These are phyloP conservation scores for Clavulina sp. DNA, from an alignment of 768 basidiomycete species.

Conservation along the genomic window DNA sequence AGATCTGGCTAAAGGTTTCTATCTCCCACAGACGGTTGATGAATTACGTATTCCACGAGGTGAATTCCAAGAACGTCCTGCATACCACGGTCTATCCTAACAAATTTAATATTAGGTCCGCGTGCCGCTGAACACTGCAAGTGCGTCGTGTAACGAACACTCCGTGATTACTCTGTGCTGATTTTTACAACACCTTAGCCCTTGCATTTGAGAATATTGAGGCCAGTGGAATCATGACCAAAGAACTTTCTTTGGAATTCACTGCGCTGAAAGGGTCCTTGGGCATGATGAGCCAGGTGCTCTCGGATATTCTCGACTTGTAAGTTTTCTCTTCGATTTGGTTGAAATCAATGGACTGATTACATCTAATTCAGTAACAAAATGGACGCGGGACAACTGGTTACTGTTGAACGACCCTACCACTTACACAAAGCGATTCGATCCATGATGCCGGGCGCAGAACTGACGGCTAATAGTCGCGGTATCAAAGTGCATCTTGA, in stretches of 20 bases:
- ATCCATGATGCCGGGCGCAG: conserved; percentile 22
- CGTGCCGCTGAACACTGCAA: conserved; percentile 34
- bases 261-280: conserved; percentile 66
- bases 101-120: conserved; percentile 19
- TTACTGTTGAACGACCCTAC: conserved; percentile 25
- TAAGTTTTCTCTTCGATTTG: conserved; percentile 19
- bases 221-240: conserved; percentile 51
- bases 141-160: conserved; percentile 8
- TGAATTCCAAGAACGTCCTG: not conserved
- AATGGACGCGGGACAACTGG: conserved; percentile 64
- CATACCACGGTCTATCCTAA: not conserved
- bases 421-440: conserved; percentile 26
- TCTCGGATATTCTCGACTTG: conserved; percentile 24
- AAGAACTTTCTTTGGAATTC: conserved; percentile 74
- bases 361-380: conserved; percentile 17
- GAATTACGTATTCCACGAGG: conserved; percentile 32
- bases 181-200: conserved; percentile 20
- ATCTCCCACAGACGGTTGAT: conserved; percentile 28
- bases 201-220: conserved; percentile 88
- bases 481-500: conserved; percentile 14
- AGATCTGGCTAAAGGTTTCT: conserved; percentile 3
- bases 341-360: not conserved
- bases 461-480: conserved; percentile 14
- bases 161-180: not conserved
- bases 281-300: conserved; percentile 70